A percentile compares a stretch with the other conserved stretches of the same genome.
Evolutionary conservation across 805 yeast species (phyloP).

Genomic region (Spathaspora sp.): DNA sequence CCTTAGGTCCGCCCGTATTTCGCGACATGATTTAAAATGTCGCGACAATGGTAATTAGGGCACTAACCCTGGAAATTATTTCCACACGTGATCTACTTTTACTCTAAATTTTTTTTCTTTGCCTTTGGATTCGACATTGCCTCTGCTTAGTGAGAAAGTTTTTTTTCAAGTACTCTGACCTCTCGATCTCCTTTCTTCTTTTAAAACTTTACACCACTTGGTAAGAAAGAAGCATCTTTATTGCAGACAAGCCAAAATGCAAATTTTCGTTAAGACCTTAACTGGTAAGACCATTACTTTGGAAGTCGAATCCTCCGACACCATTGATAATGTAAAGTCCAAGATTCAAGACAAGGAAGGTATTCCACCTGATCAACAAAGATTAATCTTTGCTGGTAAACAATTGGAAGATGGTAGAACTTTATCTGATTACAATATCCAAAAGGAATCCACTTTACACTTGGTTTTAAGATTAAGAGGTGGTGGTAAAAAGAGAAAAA

Average conservation of each 20-base stretch:
- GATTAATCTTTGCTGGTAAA: conserved; percentile 99
- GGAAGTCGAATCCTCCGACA: conserved; percentile 98
- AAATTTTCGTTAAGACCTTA: conserved; percentile 98
- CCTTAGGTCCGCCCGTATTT: no score
- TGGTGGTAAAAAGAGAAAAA: conserved; percentile 99
- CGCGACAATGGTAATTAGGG: not conserved
- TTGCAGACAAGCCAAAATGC: conserved; percentile 56
- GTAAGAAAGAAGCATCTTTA: conserved; percentile 47
- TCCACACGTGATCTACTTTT: not conserved
- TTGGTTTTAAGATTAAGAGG: conserved; percentile 96
- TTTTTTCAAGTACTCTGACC: not conserved
- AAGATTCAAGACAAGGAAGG: conserved; percentile 99
- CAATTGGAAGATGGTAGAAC: conserved; percentile 99
- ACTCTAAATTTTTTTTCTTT: not conserved
- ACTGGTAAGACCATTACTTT: conserved; percentile 99
- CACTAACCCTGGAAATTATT: not conserved
- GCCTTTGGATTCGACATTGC: not conserved
- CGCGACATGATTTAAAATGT: no score
- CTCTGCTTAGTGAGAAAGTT: not conserved
- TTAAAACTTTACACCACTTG: conserved; percentile 10
- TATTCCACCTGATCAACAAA: conserved; percentile 99
- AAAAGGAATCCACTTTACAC: conserved; percentile 97
- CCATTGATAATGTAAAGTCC: conserved; percentile 97
- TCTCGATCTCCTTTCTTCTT: not conserved
- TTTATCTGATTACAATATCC: conserved; percentile 98